These are phyloP conservation scores for Hordeum pubiflorum DNA, from an alignment of 202 grass and related monocot species.

Conservation along the genomic window DNA sequence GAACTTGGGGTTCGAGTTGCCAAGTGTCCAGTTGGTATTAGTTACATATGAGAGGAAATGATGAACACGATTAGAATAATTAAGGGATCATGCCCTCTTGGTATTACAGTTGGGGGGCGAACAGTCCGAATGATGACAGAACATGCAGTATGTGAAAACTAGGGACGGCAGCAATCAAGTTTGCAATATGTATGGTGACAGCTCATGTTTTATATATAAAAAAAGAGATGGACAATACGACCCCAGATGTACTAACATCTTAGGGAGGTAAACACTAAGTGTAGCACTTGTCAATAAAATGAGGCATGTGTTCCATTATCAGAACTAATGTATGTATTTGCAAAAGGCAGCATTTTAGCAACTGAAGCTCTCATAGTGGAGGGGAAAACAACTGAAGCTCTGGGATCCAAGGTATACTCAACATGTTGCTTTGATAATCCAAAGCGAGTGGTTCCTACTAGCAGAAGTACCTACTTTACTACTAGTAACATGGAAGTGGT, in stretches of 20 bases:
- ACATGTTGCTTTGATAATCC: not conserved
- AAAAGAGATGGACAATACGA: not conserved
- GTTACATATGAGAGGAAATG: not conserved
- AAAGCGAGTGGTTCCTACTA: not conserved
- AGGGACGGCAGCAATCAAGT: slow-evolving; percentile 4
- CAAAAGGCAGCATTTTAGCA: not conserved
- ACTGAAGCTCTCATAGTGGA: not conserved
- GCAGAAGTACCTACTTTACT: not conserved
- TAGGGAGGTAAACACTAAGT: not conserved
- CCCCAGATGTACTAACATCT: slow-evolving; percentile 2
- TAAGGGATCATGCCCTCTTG: not conserved
- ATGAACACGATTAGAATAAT: not conserved
- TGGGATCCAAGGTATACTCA: not conserved
- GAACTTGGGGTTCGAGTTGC: not conserved
- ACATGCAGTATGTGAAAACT: slow-evolving; percentile 22
- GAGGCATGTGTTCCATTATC: not conserved
- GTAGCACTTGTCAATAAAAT: not conserved
- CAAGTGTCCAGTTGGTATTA: not conserved
- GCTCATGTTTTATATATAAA: not conserved
- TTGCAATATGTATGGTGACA: slow-evolving; percentile 32
- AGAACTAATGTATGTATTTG: not conserved
- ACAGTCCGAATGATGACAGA: slow-evolving; percentile 10
- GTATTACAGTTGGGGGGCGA: slow-evolving; percentile 13
- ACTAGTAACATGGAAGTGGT: not conserved
- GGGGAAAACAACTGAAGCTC: not conserved